These are phyloP conservation scores for Citrus cavaleriei DNA, from an alignment of 345 rosid genomes.

Conservation along the genomic window DNA sequence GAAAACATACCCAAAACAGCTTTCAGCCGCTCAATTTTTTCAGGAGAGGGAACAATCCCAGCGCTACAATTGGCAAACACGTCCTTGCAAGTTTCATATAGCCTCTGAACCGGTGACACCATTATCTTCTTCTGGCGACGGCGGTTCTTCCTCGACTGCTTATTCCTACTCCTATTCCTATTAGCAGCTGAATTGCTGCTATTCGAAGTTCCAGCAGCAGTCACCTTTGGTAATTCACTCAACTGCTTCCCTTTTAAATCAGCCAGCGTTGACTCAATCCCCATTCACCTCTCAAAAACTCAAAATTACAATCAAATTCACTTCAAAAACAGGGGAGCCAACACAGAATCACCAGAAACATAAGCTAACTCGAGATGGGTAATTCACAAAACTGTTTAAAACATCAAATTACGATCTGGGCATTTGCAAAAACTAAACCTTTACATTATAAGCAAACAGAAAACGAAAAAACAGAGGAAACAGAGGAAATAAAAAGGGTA, in stretches of 20 bases:
- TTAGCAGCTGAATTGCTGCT: neutral
- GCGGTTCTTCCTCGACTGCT: constrained; percentile 34
- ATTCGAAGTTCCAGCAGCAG: constrained; percentile 8
- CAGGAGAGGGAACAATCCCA: constrained; percentile 61
- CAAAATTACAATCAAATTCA: constrained; percentile 8
- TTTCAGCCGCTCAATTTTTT: constrained; percentile 52
- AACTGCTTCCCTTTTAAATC: constrained; percentile 35
- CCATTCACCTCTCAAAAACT: constrained; percentile 36
- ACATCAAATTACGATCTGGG: constrained; percentile 13
- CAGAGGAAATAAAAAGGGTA: neutral
- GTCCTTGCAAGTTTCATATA: constrained; percentile 68
- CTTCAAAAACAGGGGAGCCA: neutral
- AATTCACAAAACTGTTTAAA: neutral
- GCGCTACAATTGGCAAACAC: constrained; percentile 50
- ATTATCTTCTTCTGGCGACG: constrained; percentile 24
- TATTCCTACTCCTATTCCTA: constrained; percentile 12
- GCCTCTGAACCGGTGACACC: constrained; percentile 51
- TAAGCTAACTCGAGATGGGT: neutral
- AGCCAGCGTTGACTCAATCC: constrained; percentile 47
- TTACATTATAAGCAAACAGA: neutral
- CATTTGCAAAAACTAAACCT: neutral
- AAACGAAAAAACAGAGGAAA: constrained; percentile 7
- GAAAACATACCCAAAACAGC: constrained; percentile 63
- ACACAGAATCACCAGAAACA: neutral
- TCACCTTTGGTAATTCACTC: constrained; percentile 34